Evolutionary conservation across 83 land plant species (phyloP), one percentile per base, ranked within the genome.

Genomic region (Larix sibirica): DNA sequence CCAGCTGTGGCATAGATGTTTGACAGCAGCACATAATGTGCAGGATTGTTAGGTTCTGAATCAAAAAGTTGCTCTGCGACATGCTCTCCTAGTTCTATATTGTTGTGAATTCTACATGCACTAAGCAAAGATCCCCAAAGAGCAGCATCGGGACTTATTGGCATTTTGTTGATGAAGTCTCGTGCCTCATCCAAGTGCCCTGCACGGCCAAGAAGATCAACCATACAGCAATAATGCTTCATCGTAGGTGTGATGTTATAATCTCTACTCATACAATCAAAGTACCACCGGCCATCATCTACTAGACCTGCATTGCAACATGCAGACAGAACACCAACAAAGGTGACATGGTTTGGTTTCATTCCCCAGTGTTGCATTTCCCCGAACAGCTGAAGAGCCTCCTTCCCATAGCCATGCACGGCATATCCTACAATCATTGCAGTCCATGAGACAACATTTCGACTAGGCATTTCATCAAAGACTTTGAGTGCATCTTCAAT

Each of bases 361-460:
- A 44, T 24, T 4, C 54, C 21, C 1, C 4, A 24, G 31, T 2
- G 6, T 50, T 50, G 79, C 68, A 65, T 65, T 47, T 50, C 12
- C 59, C 50, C 56, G 20, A 44, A 76, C 42, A 76, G 0, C 42
- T 40, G 28, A 4, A 76, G 59, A 8, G 79, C 79, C 47, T 76
- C 59, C 59, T 6, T 44, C 13, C 24, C 54, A 6, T 76, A 24
- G 7, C 79, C 79, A n/a, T 47, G 56, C 79, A 38, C 28, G 4
- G 28, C 79, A 47, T 76, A 50, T 4, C 79, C 79, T 40, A 14
- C 23, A 9, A 76, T 76, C 26, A 76, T 76, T 76, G 79, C 21
- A 76, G 42, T 76, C 79, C 79, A 76, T 50, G 79, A 76, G 12
- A 76, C 79, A 1, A 50, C 79, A 50, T 76, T 50, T 21, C 59